Evolutionary conservation across 2,329 filamentous ascomycete genomes (phyloP).

Genomic region (Fusarium annulatum): DNA sequence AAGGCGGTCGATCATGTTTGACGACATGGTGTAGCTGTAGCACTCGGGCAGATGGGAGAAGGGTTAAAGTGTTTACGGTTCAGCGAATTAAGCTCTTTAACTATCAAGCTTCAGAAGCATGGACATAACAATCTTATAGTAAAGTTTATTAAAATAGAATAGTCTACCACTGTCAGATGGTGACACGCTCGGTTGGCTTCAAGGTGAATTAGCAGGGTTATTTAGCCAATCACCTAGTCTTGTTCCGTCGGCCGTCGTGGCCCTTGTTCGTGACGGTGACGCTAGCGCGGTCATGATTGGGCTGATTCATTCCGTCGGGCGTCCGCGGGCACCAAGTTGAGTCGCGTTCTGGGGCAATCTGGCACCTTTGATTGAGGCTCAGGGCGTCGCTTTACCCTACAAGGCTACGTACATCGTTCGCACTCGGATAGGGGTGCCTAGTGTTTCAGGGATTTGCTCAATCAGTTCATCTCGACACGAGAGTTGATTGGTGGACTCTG

Average conservation of each 20-base stretch:
- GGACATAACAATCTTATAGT: not conserved
- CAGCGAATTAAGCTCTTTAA: not conserved
- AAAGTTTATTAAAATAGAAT: not conserved
- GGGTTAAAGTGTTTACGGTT: not conserved
- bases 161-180: too few relatives aligned
- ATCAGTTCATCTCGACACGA: not conserved
- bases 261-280: not conserved
- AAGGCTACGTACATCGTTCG: not conserved
- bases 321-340: not conserved
- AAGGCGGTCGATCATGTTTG: not conserved
- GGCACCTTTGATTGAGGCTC: not conserved
- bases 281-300: not conserved
- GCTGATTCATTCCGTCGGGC: not conserved
- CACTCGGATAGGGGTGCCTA: not conserved
- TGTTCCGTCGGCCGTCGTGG: not conserved
- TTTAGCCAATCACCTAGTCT: not conserved
- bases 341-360: not conserved
- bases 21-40: not conserved
- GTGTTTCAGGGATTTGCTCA: not conserved
- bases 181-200: not conserved
- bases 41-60: fast-evolving
- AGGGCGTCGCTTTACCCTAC: not conserved
- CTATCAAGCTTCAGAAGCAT: not conserved
- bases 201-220: not conserved
- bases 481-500: not conserved